Percentiles rank a stretch among this genome's conserved stretches.
phyloP scores from a whole-genome alignment of 129 eudicot genomes.

The Rutidosis leptorrhynchoides region DNA sequence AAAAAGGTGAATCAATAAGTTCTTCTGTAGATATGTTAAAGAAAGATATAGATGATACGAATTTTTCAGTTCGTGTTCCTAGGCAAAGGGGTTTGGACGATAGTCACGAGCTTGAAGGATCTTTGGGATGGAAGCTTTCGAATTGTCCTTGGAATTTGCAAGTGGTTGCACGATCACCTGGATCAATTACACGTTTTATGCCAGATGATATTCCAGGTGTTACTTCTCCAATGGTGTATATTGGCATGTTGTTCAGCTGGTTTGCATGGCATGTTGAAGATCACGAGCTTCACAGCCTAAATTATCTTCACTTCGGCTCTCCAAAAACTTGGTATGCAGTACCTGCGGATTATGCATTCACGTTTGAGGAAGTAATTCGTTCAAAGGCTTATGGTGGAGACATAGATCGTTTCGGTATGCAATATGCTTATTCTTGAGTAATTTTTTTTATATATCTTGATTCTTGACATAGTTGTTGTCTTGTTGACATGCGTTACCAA shows the following conservation, averaged over 20 bases:
- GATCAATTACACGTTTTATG: conserved; percentile 92
- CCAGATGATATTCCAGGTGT: conserved; percentile 99
- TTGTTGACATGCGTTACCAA: neutral
- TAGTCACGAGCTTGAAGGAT: conserved; percentile 62
- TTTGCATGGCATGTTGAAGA: conserved; percentile 99
- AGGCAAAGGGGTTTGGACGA: conserved; percentile 32
- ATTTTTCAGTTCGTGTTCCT: conserved; percentile 25
- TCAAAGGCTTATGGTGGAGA: conserved; percentile 67
- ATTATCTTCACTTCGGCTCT: conserved; percentile 86
- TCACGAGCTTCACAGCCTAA: conserved; percentile 97
- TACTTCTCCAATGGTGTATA: conserved; percentile 94
- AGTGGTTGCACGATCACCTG: conserved; percentile 89
- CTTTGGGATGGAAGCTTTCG: conserved; percentile 93
- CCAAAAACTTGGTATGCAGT: conserved; percentile 96
- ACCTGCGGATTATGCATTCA: conserved; percentile 79
- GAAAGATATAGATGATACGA: conserved; percentile 26
- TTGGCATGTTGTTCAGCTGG: conserved; percentile 99
- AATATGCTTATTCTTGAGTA: conserved; percentile 17
- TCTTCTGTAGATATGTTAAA: conserved; percentile 31
- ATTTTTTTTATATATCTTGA: conserved; percentile 5
- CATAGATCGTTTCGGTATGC: conserved; percentile 74
- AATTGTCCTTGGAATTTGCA: conserved; percentile 97
- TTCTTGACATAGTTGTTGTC: neutral
- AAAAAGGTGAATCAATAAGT: conserved; percentile 30
- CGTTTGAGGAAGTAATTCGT: conserved; percentile 86